Evolutionary conservation across 169 alveolate genomes (phyloP), one percentile per base, ranked within the genome.

Genomic region (Eimeria praecox): DNA sequence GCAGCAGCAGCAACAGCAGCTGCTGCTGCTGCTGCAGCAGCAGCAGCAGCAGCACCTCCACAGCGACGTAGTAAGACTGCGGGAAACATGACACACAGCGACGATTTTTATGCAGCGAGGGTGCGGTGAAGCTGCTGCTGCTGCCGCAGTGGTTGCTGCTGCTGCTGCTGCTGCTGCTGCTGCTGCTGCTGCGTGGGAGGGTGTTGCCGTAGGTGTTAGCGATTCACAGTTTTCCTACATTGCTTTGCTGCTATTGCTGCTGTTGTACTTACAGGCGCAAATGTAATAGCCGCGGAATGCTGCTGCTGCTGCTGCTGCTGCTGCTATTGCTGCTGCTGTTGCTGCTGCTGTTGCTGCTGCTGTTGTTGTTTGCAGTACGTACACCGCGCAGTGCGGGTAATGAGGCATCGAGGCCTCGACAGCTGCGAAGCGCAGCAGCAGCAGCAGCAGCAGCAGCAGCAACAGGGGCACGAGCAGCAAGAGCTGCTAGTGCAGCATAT

Each of bases 351-450:
- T 24, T 78, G 89, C 89, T 44, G 89, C 66, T 46, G 59, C 89
- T 78, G 69, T 22, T 78, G 38, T 20, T 78, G 42, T 52, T 33
- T 78, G 89, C 89, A 78, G 89, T 78, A 78, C 89, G 24, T 78
- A 78, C 89, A 78, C 89, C 89, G 89, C 66, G 89, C 54, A 78
- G 89, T 78, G 66, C 59, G 89, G 69, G 89, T 78, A 40, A 44
- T 78, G 89, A n/a, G 30, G 66, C 59, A 64, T 5, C 56, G 89
- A 9, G 35, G 14, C 66, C 35, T 30, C 14, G 89, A 78, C 3
- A 33, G 46, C 4, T 40, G 56, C 59, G 20, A 6, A 46, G 66
- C 20, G 59, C 20, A 52, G 59, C 6, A 52, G 59, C 20, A 52
- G 59, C 59, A 52, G 59, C 59, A 52, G 59, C 59, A 52, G 14